Evolutionary conservation across 371 early-diverging fungal species (phyloP), one percentile per base, ranked within the genome.

Genomic region (Funneliformis caledonium): DNA sequence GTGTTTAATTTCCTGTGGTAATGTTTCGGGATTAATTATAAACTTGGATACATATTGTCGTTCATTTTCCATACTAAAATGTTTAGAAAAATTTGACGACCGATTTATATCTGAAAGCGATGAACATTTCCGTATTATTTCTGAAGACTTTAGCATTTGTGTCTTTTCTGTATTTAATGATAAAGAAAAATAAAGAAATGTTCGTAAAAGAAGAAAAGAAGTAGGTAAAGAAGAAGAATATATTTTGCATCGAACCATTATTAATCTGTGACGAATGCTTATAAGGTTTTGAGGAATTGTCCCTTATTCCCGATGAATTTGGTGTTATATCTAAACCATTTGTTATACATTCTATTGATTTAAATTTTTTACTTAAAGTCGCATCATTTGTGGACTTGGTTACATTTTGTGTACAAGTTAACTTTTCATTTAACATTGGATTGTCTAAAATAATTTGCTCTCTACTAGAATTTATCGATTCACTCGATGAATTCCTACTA

Each of bases 1-100:
- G 48, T 76, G 56, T 14, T 37, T 61, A 48, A 79, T 64, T 48
- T 60, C 81, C 65, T 78, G 50, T 48, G 78, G 68, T 52, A 74
- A 37, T 19, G 59, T 9, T 37, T 47, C 56, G 10, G 74, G 22
- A 45, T 80, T 37, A 14, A 12, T 10, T n/a, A 11, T n/a, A 37
- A 26, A 22, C 31, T 48, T 74, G 48, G 43, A 43, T 50, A 73
- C 61, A n/a, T 81, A 14, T 1, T 33, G 12, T 16, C 5, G 81
- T 82, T 83, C 85, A 82, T 59, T 47, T 72, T 47, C 70, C n/a
- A 11, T 8, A 83, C 81, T 31, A 80, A 76, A 37, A 83, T 84
- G 19, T 33, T 81, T 73, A 79, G 70, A 50, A 69, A 50, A n/a
- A 75, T 69, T 69, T 69, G 43, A 69, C 22, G 37, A 69, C 22